Conservation (phyloP, 768 basidiomycete genomes). For the Mrakia hoshinonis region DNA sequence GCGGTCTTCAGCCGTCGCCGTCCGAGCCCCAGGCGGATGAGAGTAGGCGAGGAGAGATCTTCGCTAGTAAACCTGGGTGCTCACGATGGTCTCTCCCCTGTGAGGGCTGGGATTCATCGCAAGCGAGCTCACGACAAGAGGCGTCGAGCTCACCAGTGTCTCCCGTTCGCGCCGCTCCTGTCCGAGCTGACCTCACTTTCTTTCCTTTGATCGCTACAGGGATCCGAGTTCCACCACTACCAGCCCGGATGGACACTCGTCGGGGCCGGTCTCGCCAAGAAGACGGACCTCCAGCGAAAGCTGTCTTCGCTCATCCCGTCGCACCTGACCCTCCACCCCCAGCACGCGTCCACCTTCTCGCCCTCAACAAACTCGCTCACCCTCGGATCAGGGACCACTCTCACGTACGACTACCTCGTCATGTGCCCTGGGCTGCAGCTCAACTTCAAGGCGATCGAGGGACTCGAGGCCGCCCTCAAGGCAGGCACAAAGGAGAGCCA, state of each 20-base stretch:
- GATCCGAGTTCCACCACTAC: constrained; percentile 29
- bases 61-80: too few species aligned
- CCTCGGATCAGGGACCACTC: constrained; percentile 43
- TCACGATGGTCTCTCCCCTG: too few species aligned
- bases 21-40: too few species aligned
- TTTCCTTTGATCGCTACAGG: constrained; percentile 6
- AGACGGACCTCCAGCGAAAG: constrained; percentile 54
- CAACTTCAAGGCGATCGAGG: constrained; percentile 54
- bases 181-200: constrained; percentile 29
- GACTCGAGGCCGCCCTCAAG: constrained; percentile 62
- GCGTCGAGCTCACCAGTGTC: too few species aligned
- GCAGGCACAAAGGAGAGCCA: constrained; percentile 58
- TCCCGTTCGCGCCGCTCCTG: too few species aligned
- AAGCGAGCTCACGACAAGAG: too few species aligned
- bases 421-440: constrained; percentile 81
- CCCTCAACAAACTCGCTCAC: constrained; percentile 66
- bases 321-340: constrained; percentile 57
- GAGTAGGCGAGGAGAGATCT: too few species aligned
- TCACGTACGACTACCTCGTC: constrained; percentile 76
- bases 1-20: too few species aligned
- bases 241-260: constrained; percentile 96
- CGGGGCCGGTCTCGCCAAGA: constrained; percentile 71
- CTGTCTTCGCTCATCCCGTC: constrained; percentile 64
- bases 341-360: constrained; percentile 62
- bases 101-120: too few species aligned